Conservation (phyloP, 2,329 filamentous ascomycete genomes). For the Alternaria rosae region DNA sequence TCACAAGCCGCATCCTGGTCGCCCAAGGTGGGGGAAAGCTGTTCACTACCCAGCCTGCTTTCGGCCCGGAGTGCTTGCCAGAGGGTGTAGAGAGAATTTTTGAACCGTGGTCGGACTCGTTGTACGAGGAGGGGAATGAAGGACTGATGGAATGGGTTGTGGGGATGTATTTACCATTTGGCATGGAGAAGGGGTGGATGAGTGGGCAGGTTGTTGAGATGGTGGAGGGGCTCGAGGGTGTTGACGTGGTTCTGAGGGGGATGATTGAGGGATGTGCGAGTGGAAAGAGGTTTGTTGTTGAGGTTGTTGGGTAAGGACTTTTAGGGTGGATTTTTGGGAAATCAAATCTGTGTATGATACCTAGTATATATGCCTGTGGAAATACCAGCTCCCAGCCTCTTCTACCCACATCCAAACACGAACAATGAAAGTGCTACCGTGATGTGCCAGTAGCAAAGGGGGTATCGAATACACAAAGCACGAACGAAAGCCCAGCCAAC, state of each 20-base stretch:
- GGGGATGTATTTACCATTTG: background rate
- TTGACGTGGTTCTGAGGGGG: background rate
- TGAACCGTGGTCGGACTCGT: background rate
- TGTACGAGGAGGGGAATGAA: background rate
- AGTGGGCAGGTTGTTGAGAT: background rate
- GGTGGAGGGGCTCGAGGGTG: background rate
- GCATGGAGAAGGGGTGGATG: background rate
- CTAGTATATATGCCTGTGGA: background rate
- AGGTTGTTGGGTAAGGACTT: background rate
- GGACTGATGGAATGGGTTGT: background rate
- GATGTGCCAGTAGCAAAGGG: background rate
- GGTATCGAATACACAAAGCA: slow-evolving; percentile 2
- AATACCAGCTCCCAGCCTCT: background rate
- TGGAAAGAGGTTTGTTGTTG: background rate
- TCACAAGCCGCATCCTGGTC: background rate
- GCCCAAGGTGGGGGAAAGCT: background rate
- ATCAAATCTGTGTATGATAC: background rate
- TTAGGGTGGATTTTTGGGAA: too few relatives aligned
- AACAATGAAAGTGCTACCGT: background rate
- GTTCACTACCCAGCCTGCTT: background rate
- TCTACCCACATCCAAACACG: background rate
- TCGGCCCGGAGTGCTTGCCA: background rate
- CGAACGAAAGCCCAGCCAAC: background rate
- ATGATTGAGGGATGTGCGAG: background rate
- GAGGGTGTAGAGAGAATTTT: background rate